Evolutionary conservation across 2,329 filamentous ascomycete genomes (phyloP).

Genomic region (Calonectria pauciramosa): DNA sequence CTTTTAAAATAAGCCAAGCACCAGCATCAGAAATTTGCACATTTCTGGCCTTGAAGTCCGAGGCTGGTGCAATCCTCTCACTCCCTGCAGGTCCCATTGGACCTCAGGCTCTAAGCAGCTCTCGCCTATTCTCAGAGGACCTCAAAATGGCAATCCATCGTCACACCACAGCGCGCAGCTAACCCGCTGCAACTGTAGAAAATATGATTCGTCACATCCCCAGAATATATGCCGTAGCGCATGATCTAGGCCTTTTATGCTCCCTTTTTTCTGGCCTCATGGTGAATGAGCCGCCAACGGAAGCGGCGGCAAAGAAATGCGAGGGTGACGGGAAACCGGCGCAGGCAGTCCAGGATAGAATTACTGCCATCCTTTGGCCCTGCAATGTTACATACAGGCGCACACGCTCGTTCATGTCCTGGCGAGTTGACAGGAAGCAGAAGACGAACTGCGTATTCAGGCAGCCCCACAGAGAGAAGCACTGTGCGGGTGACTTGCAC

Average conservation of each 20-base stretch:
- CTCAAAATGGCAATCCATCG: slow-evolving; percentile 25
- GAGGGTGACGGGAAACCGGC: not conserved
- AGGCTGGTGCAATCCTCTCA: slow-evolving; percentile 13
- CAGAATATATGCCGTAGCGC: not conserved
- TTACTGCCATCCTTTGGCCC: not conserved
- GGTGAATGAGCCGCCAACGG: slow-evolving; percentile 11
- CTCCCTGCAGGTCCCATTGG: slow-evolving; percentile 28
- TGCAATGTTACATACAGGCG: slow-evolving; percentile 2
- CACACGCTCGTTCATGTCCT: slow-evolving; percentile 8
- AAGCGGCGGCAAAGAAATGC: slow-evolving; percentile 12
- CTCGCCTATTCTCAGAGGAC: slow-evolving; percentile 11
- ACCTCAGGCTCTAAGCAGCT: slow-evolving; percentile 7
- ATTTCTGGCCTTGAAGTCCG: not conserved
- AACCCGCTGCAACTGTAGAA: slow-evolving; percentile 27
- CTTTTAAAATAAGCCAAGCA: not conserved
- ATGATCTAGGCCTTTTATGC: slow-evolving; percentile 27
- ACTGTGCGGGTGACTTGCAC: not conserved
- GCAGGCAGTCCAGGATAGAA: not conserved
- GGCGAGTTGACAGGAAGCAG: not conserved
- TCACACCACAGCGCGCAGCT: slow-evolving; percentile 31
- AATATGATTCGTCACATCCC: slow-evolving; percentile 44
- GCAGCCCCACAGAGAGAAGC: slow-evolving; percentile 1
- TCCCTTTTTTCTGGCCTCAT: slow-evolving; percentile 2
- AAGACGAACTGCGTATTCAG: not conserved
- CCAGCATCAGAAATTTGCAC: slow-evolving; percentile 19